Percentiles rank a stretch among this genome's conserved stretches.
Evolutionary conservation across 495 filamentous ascomycete genomes (phyloP).

Genomic region (Physcia stellaris): DNA sequence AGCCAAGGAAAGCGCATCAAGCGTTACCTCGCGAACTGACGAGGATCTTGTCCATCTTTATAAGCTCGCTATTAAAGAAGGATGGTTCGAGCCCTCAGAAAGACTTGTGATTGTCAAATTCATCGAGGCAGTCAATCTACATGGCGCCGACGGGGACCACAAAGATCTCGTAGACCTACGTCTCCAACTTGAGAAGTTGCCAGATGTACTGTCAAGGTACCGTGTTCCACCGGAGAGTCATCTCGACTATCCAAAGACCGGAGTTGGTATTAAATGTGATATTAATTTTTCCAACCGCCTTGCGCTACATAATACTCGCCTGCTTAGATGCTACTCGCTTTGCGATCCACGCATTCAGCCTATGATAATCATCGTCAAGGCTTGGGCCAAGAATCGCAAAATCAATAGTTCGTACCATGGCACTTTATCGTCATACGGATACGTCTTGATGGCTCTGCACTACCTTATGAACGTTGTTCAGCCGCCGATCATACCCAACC

Average conservation of each 20-base stretch:
- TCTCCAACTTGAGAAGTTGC: constrained; percentile 8
- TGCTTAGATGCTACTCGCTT: constrained; percentile 63
- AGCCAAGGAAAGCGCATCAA: no score
- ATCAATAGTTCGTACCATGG: constrained; percentile 76
- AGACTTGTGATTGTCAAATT: constrained; percentile 7
- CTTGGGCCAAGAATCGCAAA: constrained; percentile 64
- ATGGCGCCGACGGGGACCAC: not conserved
- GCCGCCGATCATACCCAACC: constrained; percentile 68
- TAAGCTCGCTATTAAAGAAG: constrained; percentile 14
- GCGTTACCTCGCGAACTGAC: constrained; percentile 3
- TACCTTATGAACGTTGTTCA: constrained; percentile 66
- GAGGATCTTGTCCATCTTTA: constrained; percentile 13
- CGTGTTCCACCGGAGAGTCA: constrained; percentile 17
- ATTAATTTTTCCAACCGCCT: constrained; percentile 75
- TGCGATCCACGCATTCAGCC: constrained; percentile 58
- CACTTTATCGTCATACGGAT: constrained; percentile 74
- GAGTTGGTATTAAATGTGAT: constrained; percentile 64
- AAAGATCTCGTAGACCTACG: not conserved
- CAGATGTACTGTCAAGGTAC: constrained; percentile 14
- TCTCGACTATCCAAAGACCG: constrained; percentile 56
- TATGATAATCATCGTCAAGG: constrained; percentile 71
- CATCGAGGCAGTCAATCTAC: constrained; percentile 4
- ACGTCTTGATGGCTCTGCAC: constrained; percentile 87
- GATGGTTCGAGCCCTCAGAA: constrained; percentile 14
- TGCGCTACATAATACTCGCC: constrained; percentile 62